Conservation (phyloP, 257 asterid genomes). For the Solanum lycopersicoides region DNA sequence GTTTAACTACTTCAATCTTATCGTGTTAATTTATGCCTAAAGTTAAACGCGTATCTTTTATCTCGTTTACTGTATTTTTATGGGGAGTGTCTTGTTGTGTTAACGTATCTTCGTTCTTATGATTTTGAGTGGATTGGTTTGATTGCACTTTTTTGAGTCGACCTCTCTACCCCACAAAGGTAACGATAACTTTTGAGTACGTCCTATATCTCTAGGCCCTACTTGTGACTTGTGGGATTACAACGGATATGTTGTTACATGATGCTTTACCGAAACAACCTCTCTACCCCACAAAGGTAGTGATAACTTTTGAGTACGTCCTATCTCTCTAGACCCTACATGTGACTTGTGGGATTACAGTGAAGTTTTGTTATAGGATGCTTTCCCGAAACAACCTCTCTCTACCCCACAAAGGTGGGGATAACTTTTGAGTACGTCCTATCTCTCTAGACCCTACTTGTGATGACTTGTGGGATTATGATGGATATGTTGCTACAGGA, state of each 20-base stretch:
- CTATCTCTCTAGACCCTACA: not conserved
- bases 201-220: rapidly evolving
- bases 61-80: not conserved
- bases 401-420: not conserved
- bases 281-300: not conserved
- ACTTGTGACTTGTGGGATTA: not conserved
- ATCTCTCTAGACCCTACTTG: not conserved
- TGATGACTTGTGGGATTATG: not conserved
- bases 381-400: not conserved
- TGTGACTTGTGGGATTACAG: not conserved
- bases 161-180: not conserved
- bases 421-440: not conserved
- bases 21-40: not conserved
- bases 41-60: not conserved
- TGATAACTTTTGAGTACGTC: not conserved
- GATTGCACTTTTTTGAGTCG: not conserved
- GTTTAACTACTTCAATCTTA: not conserved
- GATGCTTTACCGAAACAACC: not conserved
- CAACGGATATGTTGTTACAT: not conserved
- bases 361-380: not conserved
- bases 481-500: not conserved
- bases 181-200: not conserved
- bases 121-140: not conserved
- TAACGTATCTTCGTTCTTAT: not conserved
- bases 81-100: not conserved